Evolutionary conservation across 1,284 basidiomycete species (phyloP).

Genomic region (Peniophora sp.): DNA sequence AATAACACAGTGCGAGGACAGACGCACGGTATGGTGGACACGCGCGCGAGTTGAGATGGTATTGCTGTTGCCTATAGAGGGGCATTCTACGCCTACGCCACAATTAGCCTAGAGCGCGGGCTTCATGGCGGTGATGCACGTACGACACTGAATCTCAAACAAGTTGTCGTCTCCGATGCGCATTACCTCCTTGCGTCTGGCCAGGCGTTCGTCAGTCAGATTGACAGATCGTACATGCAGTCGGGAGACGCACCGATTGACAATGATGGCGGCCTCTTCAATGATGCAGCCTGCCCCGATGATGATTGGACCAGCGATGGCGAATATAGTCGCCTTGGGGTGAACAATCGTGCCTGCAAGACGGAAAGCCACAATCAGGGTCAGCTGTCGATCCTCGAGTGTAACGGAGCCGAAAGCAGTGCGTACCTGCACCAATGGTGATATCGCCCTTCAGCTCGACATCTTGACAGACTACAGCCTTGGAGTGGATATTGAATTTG

Average conservation of each 20-base stretch:
- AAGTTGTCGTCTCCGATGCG: slow-evolving; percentile 87
- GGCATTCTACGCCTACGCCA: slow-evolving; percentile 71
- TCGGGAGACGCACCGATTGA: slow-evolving; percentile 55
- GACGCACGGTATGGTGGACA: slow-evolving; percentile 70
- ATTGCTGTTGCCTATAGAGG: slow-evolving; percentile 77
- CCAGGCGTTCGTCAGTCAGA: neutral
- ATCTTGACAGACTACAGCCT: slow-evolving; percentile 81
- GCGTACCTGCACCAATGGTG: slow-evolving; percentile 73
- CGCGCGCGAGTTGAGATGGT: slow-evolving; percentile 76
- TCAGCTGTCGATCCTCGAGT: neutral
- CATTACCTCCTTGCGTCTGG: slow-evolving; percentile 79
- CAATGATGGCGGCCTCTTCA: slow-evolving; percentile 83
- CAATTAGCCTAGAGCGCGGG: slow-evolving; percentile 3
- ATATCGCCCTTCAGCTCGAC: slow-evolving; percentile 86
- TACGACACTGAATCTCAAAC: slow-evolving; percentile 88
- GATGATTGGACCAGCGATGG: slow-evolving; percentile 78
- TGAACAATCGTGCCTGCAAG: slow-evolving; percentile 78
- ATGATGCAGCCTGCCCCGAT: slow-evolving; percentile 87
- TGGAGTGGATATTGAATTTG: slow-evolving; percentile 72
- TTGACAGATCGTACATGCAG: slow-evolving; percentile 1
- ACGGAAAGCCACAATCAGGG: too few species aligned
- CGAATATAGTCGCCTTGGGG: slow-evolving; percentile 87
- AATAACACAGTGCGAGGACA: slow-evolving; percentile 76
- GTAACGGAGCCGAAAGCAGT: neutral
- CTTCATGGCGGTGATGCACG: slow-evolving; percentile 24